Evolutionary conservation across 2,329 filamentous ascomycete genomes (phyloP).

Genomic region (Stenocarpella maydis): DNA sequence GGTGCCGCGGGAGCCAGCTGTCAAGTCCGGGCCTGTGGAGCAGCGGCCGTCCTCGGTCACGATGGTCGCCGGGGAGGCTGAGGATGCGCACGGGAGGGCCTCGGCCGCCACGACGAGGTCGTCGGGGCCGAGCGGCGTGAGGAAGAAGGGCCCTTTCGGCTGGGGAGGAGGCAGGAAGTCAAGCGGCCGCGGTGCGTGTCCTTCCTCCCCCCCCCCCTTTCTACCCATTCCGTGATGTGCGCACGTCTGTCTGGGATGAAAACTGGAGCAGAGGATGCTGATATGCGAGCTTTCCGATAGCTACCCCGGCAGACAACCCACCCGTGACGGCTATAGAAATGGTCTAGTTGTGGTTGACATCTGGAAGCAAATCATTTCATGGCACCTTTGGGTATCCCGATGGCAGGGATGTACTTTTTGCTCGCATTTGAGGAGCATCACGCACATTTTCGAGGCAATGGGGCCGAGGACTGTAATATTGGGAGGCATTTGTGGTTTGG

Average conservation of each 20-base stretch:
- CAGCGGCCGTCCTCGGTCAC: slow-evolving; percentile 11
- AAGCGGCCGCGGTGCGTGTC: slow-evolving; percentile 17
- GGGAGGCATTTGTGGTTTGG: not conserved
- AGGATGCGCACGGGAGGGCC: not conserved
- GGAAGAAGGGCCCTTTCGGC: slow-evolving; percentile 27
- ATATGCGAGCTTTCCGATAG: not conserved
- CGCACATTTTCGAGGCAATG: not conserved
- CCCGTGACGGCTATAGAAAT: slow-evolving; percentile 34
- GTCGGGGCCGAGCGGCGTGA: not conserved
- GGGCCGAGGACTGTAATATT: not conserved
- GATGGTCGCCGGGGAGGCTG: not conserved
- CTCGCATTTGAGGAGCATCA: not conserved
- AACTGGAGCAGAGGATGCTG: not conserved
- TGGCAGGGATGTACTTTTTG: too few species aligned
- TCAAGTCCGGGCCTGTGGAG: not conserved
- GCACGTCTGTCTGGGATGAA: too few species aligned
- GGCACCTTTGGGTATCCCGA: too few species aligned
- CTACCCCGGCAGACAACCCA: slow-evolving; percentile 10
- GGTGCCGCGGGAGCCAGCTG: not conserved
- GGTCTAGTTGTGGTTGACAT: not conserved
- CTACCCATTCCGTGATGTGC: too few species aligned
- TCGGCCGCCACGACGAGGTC: not conserved
- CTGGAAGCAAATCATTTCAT: not conserved
- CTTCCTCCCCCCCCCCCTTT: too few species aligned
- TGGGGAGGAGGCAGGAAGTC: slow-evolving; percentile 28